Percentiles rank a stretch among this genome's conserved stretches.
Conservation (phyloP, 2,329 filamentous ascomycete species). For the Myriosclerotinia curreyana region DNA sequence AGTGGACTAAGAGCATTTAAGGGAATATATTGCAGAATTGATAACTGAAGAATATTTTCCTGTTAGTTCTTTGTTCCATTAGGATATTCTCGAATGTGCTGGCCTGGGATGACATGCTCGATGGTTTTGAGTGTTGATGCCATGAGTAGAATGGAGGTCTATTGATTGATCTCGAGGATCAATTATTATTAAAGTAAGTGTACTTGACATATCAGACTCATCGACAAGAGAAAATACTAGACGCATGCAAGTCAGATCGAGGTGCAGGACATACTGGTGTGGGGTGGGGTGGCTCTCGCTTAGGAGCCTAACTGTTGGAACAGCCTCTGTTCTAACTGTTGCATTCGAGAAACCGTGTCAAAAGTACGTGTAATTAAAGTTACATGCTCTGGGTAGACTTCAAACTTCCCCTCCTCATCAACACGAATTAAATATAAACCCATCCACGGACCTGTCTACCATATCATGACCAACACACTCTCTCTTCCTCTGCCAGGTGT, state of each 20-base stretch:
- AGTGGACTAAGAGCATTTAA: conserved; percentile 61
- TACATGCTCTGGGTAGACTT: not conserved
- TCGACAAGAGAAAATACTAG: too few species aligned
- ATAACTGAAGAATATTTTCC: not conserved
- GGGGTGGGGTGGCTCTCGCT: not conserved
- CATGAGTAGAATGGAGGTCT: not conserved
- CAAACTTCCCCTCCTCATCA: not conserved
- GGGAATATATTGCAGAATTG: conserved; percentile 84
- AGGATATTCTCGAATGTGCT: not conserved
- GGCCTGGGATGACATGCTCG: not conserved
- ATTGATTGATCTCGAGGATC: not conserved
- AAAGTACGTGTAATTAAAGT: too few species aligned
- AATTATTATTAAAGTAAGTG: too few species aligned
- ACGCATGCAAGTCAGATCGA: not conserved
- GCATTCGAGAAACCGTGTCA: too few species aligned
- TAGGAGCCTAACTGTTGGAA: not conserved
- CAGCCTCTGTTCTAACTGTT: too few species aligned
- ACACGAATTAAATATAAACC: too few species aligned
- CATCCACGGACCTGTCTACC: not conserved
- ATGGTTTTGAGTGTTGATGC: not conserved
- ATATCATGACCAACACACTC: not conserved
- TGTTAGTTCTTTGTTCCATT: not conserved
- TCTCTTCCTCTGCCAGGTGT: too few species aligned
- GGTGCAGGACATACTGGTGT: not conserved
- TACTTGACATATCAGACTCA: too few species aligned